Evolutionary conservation across 495 filamentous ascomycete genomes (phyloP).

Genomic region (Ramalina intermedia): DNA sequence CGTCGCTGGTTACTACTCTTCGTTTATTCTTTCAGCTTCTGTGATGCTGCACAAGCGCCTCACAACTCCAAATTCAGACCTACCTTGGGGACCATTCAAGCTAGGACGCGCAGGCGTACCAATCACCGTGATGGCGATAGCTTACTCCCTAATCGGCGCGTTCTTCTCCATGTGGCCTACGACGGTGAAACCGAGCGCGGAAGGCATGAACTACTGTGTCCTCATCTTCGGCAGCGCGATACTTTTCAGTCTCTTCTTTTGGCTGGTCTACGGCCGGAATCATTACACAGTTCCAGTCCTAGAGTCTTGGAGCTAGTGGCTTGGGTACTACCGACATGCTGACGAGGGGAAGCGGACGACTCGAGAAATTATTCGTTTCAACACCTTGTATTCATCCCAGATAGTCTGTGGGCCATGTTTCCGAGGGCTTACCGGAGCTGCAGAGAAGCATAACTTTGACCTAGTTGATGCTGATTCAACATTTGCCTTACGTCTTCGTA

Average conservation of each 20-base stretch:
- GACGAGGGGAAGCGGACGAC: no score
- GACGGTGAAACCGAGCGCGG: background rate
- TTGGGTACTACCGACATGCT: no score
- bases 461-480: no score
- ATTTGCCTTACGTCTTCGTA: no score
- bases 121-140: background rate
- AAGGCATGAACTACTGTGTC: conserved; percentile 4
- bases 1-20: conserved; percentile 18
- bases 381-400: no score
- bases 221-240: conserved; percentile 2
- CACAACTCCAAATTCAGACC: background rate
- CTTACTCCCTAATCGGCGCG: background rate
- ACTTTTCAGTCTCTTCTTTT: conserved; percentile 3
- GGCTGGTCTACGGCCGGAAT: conserved; percentile 2
- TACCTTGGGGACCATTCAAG: conserved; percentile 4
- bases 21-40: conserved; percentile 12
- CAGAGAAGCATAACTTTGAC: no score
- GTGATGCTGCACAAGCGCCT: no score
- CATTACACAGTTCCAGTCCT: no score
- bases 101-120: conserved; percentile 1
- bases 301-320: no score
- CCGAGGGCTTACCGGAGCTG: no score
- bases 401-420: no score
- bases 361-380: no score
- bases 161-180: conserved; percentile 4